These are phyloP conservation scores for Paecilomyces niveus DNA, from an alignment of 2,329 filamentous ascomycete genomes.

Conservation along the genomic window DNA sequence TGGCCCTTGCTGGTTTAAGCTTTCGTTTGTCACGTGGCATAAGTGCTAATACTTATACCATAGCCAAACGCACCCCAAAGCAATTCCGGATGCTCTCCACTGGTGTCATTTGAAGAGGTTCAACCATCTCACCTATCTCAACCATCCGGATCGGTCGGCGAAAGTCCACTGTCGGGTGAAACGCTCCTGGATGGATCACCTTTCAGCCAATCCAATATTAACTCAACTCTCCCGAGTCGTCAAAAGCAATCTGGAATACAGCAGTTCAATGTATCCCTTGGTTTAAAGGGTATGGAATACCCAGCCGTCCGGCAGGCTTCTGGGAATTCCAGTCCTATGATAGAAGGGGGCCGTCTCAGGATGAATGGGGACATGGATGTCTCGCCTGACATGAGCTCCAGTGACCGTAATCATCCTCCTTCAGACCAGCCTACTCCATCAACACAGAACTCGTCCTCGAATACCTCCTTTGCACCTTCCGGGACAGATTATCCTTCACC, in stretches of 20 bases:
- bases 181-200: background rate
- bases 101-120: slow-evolving; percentile 7
- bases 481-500: slow-evolving; percentile 21
- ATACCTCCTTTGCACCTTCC: slow-evolving; percentile 25
- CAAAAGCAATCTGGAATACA: slow-evolving; percentile 10
- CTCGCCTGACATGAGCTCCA: slow-evolving; percentile 21
- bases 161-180: background rate
- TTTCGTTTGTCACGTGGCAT: background rate
- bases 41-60: background rate
- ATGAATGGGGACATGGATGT: slow-evolving; percentile 25
- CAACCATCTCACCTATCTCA: slow-evolving; percentile 6
- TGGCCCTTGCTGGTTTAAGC: background rate
- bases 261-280: background rate
- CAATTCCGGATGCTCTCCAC: slow-evolving; percentile 4
- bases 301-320: background rate
- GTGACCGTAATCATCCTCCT: slow-evolving; percentile 20
- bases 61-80: background rate
- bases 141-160: background rate
- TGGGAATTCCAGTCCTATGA: slow-evolving; percentile 3
- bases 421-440: slow-evolving; percentile 30
- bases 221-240: slow-evolving; percentile 17
- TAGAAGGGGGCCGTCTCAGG: slow-evolving; percentile 4
- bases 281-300: background rate
- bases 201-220: slow-evolving; percentile 3
- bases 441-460: slow-evolving; percentile 31